These are phyloP conservation scores for Pseudocercospora eumusae DNA, from an alignment of 2,329 filamentous ascomycete species.

Conservation along the genomic window DNA sequence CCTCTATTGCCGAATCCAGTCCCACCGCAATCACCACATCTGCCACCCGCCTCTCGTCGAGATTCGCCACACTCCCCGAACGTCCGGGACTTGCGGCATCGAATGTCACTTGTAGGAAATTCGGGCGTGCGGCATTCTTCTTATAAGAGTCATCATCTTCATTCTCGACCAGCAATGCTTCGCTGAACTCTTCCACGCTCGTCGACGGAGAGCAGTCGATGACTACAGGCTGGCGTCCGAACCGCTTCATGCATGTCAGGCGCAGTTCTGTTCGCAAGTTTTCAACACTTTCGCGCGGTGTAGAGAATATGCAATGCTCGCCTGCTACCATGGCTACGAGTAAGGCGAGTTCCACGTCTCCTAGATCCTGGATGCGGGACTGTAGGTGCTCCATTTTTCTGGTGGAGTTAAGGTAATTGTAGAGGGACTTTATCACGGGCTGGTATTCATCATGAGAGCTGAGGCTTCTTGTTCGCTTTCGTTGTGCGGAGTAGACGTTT, in stretches of 20 bases:
- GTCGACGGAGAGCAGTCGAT: slow-evolving; percentile 72
- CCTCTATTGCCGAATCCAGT: slow-evolving; percentile 70
- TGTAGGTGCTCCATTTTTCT: slow-evolving; percentile 8
- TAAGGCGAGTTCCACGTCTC: slow-evolving; percentile 83
- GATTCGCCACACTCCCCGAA: slow-evolving; percentile 24
- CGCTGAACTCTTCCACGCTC: slow-evolving; percentile 78
- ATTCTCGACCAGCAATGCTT: slow-evolving; percentile 60
- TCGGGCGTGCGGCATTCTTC: slow-evolving; percentile 12
- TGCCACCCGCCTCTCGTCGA: slow-evolving; percentile 63
- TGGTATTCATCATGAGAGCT: background rate
- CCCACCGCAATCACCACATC: slow-evolving; percentile 82
- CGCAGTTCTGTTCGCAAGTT: slow-evolving; percentile 43
- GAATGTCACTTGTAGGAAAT: slow-evolving; percentile 23
- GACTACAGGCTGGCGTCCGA: slow-evolving; percentile 69
- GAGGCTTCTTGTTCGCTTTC: background rate
- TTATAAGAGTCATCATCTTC: slow-evolving; percentile 9
- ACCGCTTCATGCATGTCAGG: slow-evolving; percentile 69
- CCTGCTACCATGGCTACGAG: slow-evolving; percentile 77
- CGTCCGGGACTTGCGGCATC: slow-evolving; percentile 20
- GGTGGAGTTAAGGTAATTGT: too few species aligned
- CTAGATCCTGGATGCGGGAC: slow-evolving; percentile 70
- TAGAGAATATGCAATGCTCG: slow-evolving; percentile 87
- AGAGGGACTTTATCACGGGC: too few species aligned
- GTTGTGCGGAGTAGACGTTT: too few species aligned
- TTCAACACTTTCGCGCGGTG: slow-evolving; percentile 38